A percentile compares a stretch with the other conserved stretches of the same genome.
Evolutionary conservation across 106 monocot species (phyloP).

Genomic region (Agapanthus africanus): DNA sequence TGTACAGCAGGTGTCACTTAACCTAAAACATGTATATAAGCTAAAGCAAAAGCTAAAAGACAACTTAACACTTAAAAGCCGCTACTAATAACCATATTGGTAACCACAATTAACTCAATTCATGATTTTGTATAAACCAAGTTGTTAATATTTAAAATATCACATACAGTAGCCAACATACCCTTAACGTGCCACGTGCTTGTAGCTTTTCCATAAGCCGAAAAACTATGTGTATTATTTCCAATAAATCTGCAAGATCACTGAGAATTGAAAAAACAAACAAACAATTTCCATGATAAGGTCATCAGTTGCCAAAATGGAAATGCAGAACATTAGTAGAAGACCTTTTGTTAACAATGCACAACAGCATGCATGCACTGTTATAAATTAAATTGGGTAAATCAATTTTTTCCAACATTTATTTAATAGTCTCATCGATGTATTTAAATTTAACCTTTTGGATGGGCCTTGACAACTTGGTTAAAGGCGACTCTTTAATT

Average conservation of each 20-base stretch:
- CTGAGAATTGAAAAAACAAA: conserved; percentile 34
- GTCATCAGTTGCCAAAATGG: not conserved
- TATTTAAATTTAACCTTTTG: too few relatives aligned
- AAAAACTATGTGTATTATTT: conserved; percentile 68
- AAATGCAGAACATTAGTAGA: not conserved
- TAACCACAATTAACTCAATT: not conserved
- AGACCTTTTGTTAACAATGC: not conserved
- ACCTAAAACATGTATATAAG: too few relatives aligned
- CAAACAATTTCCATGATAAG: conserved; percentile 4
- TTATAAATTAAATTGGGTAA: not conserved
- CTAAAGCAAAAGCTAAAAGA: not conserved
- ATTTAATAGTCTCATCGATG: too few relatives aligned
- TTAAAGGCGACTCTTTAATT: too few relatives aligned
- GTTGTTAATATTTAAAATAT: not conserved
- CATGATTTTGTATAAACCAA: not conserved
- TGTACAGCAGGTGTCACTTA: not conserved
- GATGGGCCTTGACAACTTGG: too few relatives aligned
- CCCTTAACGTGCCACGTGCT: conserved; percentile 72
- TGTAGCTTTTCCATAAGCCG: conserved; percentile 93
- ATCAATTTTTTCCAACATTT: too few relatives aligned
- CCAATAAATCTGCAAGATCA: conserved; percentile 90
- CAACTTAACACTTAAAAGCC: not conserved
- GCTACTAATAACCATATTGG: not conserved
- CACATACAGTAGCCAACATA: conserved; percentile 25
- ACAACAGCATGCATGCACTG: not conserved